phyloP scores from a whole-genome alignment of 148 eudicot genomes.

The Beta vulgaris region DNA sequence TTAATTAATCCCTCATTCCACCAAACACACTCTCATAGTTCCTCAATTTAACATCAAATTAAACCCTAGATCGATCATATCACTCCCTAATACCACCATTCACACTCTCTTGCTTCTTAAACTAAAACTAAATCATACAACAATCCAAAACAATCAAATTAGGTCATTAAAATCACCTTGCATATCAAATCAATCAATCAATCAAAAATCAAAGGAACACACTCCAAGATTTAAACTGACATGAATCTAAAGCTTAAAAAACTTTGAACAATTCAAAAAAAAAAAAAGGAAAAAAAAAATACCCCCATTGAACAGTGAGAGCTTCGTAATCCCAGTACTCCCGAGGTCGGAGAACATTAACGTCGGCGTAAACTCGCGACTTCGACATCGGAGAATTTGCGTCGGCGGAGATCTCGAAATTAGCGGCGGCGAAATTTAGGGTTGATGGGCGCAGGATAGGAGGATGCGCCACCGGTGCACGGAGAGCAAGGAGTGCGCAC shows the following conservation, averaged over 20 bases:
- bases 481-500: constrained; percentile 30
- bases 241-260: not conserved
- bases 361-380: constrained; percentile 71
- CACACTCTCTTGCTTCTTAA: not conserved
- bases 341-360: constrained; percentile 63
- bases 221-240: not conserved
- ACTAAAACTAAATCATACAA: not conserved
- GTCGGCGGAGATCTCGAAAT: constrained; percentile 31
- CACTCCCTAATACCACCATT: not conserved
- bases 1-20: too few relatives aligned
- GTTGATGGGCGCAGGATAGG: constrained; percentile 23
- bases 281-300: not conserved
- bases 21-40: too few relatives aligned
- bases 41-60: not conserved
- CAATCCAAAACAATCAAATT: not conserved
- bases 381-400: constrained; percentile 49
- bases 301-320: constrained; percentile 83
- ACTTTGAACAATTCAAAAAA: not conserved
- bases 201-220: not conserved
- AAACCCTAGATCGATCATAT: not conserved
- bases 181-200: not conserved
- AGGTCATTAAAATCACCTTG: not conserved
- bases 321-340: constrained; percentile 84
- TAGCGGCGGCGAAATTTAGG: constrained; percentile 2
- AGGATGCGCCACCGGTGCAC: constrained; percentile 35